Evolutionary conservation across 441 rosid genomes (phyloP), one percentile per base, ranked within the genome.

Genomic region (Syzygium syzygioides): DNA sequence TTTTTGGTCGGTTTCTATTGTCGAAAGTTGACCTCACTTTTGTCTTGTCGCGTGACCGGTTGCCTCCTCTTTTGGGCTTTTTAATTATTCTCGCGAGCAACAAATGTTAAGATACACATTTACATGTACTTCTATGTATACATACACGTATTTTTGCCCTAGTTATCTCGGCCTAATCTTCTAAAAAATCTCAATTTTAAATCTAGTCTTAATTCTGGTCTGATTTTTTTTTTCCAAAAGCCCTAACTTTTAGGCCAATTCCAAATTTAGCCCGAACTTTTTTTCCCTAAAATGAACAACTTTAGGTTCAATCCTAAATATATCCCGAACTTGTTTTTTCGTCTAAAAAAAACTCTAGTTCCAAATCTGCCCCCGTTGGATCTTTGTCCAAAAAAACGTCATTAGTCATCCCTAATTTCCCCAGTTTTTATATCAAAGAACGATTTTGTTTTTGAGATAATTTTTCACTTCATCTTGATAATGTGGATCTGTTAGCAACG

Each of bases 301-400:
- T 34, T 18, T 5, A 18, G 12, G 1, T 68, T 68, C 14, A 9
- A 9, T 68, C 7, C 23, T 3, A 34, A 34, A 9, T 66, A 13
- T 18, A 32, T 6, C 45, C 10, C 0, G 4, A 66, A 18, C 0
- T 5, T 32, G 18, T 32, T 32, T 9, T 9, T 23, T 9, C 13
- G 10, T 0, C 5, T 7, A 57, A 10, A 10, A 4, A 23, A 1
- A 57, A 57, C 60, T 57, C 60, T 23, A 25, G 11, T 57, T 13
- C 11, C 13, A 25, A 57, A 57, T 57, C 19, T 57, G 11, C 9
- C 28, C 60, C 5, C 2, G 3, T 18, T 0, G 4, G 2, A 18
- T 2, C 11, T 68, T 68, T 0, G 1, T 66, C 13, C 11, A 18
- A 66, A 66, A 66, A 66, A 32, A 9, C 0, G 0, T 19, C 45